phyloP scores from a whole-genome alignment of 257 asterid genomes.

The Primulina tabacum region DNA sequence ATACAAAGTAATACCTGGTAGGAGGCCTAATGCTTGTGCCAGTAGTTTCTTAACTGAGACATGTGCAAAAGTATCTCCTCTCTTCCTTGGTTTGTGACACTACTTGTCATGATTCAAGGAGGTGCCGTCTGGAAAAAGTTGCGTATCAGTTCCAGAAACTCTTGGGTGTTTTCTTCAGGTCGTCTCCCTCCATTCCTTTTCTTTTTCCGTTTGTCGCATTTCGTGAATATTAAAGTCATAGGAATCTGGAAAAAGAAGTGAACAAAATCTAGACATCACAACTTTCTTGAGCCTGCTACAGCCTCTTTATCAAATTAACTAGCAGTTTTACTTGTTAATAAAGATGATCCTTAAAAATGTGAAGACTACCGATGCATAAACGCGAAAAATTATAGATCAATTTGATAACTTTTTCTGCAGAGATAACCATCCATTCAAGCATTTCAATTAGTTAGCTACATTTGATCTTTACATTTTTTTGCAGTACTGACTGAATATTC shows the following conservation, averaged over 20 bases:
- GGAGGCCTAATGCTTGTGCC: conserved; percentile 73
- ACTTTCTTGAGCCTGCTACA: too few species aligned
- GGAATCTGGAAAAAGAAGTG: conserved; percentile 62
- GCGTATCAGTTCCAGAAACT: conserved; percentile 62
- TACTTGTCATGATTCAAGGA: conserved; percentile 98
- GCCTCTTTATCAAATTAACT: too few species aligned
- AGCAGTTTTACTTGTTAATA: too few species aligned
- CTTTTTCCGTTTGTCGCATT: conserved; percentile 96
- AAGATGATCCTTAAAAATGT: too few species aligned
- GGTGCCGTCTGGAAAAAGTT: conserved; percentile 71
- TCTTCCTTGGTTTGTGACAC: conserved; percentile 92
- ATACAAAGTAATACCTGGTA: conserved; percentile 8
- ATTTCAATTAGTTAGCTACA: background rate
- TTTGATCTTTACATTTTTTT: background rate
- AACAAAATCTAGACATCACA: background rate
- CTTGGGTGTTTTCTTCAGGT: conserved; percentile 77
- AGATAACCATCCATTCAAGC: background rate
- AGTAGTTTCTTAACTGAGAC: conserved; percentile 92
- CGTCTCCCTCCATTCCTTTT: conserved; percentile 86
- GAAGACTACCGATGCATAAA: too few species aligned
- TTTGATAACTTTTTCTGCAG: background rate
- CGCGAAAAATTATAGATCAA: too few species aligned
- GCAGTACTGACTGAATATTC: background rate
- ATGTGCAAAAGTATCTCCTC: conserved; percentile 91
- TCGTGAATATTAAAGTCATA: conserved; percentile 86